phyloP scores from a whole-genome alignment of 1,139 yeast genomes.

The Maudiozyma humilis region DNA sequence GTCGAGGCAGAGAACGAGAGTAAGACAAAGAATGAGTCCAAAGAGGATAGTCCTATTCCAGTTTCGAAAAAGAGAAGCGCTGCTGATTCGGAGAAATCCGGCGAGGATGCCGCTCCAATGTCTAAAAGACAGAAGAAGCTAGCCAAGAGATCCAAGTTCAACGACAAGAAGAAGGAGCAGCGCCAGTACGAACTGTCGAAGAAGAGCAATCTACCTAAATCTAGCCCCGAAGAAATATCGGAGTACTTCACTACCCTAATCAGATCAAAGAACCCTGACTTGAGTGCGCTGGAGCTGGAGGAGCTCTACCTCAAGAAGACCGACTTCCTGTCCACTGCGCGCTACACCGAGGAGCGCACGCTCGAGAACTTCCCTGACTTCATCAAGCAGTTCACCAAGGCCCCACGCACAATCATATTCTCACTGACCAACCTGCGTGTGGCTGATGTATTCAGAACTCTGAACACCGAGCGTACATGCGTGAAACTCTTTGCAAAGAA shows the following conservation, averaged over 20 bases:
- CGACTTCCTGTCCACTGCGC: constrained; percentile 27
- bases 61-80: constrained; percentile 10
- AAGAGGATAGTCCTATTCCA: too few species aligned
- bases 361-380: constrained; percentile 24
- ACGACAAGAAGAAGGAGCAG: constrained; percentile 26
- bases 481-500: constrained; percentile 56
- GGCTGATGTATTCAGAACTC: constrained; percentile 34
- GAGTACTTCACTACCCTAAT: constrained; percentile 28
- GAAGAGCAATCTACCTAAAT: constrained; percentile 23
- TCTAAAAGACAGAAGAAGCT: constrained; percentile 31
- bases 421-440: constrained; percentile 31
- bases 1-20: neutral
- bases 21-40: too few species aligned
- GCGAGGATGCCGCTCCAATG: constrained; percentile 8
- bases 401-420: constrained; percentile 27
- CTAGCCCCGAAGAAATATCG: constrained; percentile 22
- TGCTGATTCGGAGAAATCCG: constrained; percentile 5
- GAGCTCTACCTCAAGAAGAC: constrained; percentile 29
- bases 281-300: constrained; percentile 31
- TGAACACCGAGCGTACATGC: constrained; percentile 43
- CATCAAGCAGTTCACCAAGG: constrained; percentile 22
- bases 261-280: constrained; percentile 28
- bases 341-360: constrained; percentile 21
- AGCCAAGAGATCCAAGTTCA: constrained; percentile 23
- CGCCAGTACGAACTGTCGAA: constrained; percentile 25